Evolutionary conservation across 1,284 basidiomycete species (phyloP).

Genomic region (Irpex rosettiformis): DNA sequence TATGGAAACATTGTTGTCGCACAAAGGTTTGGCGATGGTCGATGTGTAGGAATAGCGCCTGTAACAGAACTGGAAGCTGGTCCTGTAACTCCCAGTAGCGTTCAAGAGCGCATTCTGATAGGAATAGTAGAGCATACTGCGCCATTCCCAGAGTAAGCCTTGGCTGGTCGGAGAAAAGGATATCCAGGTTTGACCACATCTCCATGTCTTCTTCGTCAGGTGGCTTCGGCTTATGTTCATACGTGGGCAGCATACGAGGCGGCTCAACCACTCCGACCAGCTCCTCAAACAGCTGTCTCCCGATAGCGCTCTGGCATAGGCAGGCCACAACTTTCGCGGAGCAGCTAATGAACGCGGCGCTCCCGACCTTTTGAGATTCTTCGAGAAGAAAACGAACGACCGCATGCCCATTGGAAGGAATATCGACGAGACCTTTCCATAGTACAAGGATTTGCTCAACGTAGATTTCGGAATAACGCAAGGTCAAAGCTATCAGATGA

Average conservation of each 20-base stretch:
- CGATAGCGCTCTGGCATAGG: constrained; percentile 76
- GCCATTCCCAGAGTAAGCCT: constrained; percentile 70
- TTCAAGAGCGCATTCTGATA: constrained; percentile 80
- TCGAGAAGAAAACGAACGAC: constrained; percentile 84
- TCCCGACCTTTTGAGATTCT: constrained; percentile 84
- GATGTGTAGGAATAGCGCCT: constrained; percentile 80
- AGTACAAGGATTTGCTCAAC: constrained; percentile 83
- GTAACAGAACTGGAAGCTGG: constrained; percentile 75
- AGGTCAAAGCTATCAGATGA: constrained; percentile 82
- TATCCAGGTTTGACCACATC: constrained; percentile 70
- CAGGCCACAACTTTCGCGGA: constrained; percentile 84
- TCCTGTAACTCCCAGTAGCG: constrained; percentile 72
- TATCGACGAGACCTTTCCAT: constrained; percentile 75
- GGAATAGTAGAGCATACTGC: constrained; percentile 85
- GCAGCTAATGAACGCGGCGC: constrained; percentile 73
- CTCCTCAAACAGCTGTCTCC: constrained; percentile 76
- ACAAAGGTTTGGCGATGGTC: constrained; percentile 76
- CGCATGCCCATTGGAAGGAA: constrained; percentile 74
- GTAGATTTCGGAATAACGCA: constrained; percentile 74
- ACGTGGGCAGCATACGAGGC: constrained; percentile 73
- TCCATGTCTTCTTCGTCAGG: constrained; percentile 71
- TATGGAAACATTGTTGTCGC: constrained; percentile 64
- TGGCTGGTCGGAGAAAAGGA: constrained; percentile 71
- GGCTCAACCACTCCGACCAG: constrained; percentile 85
- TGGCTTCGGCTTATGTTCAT: constrained; percentile 67